Base-by-base conservation (phyloP, 2,329 filamentous ascomycete genomes). In the Penicillium sp. region DNA sequence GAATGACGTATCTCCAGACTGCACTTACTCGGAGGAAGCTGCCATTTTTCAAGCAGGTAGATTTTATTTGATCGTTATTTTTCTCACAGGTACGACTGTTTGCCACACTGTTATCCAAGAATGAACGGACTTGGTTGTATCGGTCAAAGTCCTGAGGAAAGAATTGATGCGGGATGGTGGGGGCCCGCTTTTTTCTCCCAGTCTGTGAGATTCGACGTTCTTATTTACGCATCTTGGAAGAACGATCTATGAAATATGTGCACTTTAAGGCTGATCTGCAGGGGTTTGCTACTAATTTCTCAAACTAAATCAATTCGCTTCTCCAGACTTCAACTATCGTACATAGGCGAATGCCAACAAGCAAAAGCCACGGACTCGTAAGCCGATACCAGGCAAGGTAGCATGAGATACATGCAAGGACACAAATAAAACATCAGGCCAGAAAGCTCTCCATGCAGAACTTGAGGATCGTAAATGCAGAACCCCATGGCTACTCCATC, bases 321-420 rank as follows among this genome's bases (percentile, higher is more conserved):
- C 43, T 61, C 54, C 57, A 61, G 41, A 52, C 53, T 52, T 44
- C 61, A 57, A 57, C 53, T 67, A 67, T 67, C 65, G 62, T 67
- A 67, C 65, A 67, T 54, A 53, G 51, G 53, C 60, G 58, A 59
- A 59, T 57, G 29, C 53, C 53, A 57, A 55, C 53, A 47, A 60
- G 42, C 42, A 53, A 61, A 53, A 59, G 59, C 48, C 51, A 48
- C 58, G 35, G 44, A 49, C 52, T 52, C 31, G 31, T 41, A 44
- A 54, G 39, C 38, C 57, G 50, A 53, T 56, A 47, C 49, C 48
- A 51, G 41, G 39, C 23, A 53, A 53, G 44, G 31, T 57, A 44
- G 43, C 57, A 60, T 50, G 61, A 56, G 39, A 60, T 42, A 55
- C 58, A 60, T 55, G 51, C 55, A 53, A 55, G 58, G 49, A 48